Percentiles rank a stretch among this genome's conserved stretches.
Conservation (phyloP, 1,284 basidiomycete genomes). For the Inonotus hispidus region DNA sequence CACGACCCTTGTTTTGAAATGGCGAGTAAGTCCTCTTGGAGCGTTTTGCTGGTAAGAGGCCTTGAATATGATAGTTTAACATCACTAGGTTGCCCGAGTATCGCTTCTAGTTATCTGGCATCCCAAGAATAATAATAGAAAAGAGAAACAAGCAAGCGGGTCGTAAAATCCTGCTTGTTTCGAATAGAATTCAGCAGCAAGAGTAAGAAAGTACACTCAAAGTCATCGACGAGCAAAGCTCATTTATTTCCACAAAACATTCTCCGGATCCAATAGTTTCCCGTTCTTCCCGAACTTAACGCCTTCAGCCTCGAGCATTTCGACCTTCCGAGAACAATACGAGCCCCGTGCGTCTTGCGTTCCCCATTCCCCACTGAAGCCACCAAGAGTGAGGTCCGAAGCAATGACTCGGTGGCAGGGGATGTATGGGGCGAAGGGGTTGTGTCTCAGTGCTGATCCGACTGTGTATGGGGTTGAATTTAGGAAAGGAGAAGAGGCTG, state of each 20-base stretch:
- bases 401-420: constrained; percentile 66
- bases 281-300: constrained; percentile 42
- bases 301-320: constrained; percentile 43
- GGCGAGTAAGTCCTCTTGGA: too few relatives aligned
- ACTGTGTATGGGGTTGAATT: constrained; percentile 31
- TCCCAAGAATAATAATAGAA: too few relatives aligned
- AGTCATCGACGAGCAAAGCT: neutral
- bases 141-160: too few relatives aligned
- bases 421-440: constrained; percentile 59
- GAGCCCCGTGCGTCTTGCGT: constrained; percentile 29
- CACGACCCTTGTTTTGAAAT: too few relatives aligned
- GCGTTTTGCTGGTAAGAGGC: too few relatives aligned
- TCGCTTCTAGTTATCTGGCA: too few relatives aligned
- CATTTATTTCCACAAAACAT: constrained; percentile 4
- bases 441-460: constrained; percentile 51
- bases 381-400: constrained; percentile 52
- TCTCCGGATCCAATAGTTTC: constrained; percentile 27
- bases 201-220: too few relatives aligned
- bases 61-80: too few relatives aligned
- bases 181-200: too few relatives aligned
- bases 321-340: constrained; percentile 37
- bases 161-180: too few relatives aligned
- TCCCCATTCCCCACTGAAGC: constrained; percentile 58
- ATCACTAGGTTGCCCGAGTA: too few relatives aligned
- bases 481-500: neutral